phyloP scores from a whole-genome alignment of 768 basidiomycete genomes.

The Rhizopogon salebrosus region DNA sequence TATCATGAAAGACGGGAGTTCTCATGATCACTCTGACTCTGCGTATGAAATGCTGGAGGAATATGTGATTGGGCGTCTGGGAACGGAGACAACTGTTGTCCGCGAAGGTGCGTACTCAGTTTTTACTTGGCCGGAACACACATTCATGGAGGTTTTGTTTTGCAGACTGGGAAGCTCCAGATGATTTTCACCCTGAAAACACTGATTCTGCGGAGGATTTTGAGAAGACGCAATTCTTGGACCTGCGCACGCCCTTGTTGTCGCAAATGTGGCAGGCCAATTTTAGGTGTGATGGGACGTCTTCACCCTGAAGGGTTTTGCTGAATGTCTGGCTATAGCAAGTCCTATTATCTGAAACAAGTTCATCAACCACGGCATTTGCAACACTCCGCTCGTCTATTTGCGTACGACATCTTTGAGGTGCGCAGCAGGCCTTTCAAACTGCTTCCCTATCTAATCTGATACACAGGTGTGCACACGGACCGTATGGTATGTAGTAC shows the following conservation, averaged over 20 bases:
- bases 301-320: neutral
- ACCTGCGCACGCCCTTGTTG: constrained; percentile 79
- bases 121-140: neutral
- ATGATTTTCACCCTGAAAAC: constrained; percentile 88
- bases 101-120: constrained; percentile 59
- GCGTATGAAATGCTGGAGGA: constrained; percentile 93
- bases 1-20: constrained; percentile 73
- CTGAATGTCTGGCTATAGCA: constrained; percentile 40
- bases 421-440: constrained; percentile 29
- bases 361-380: constrained; percentile 95
- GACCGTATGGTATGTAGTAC: constrained; percentile 93
- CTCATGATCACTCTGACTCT: constrained; percentile 86
- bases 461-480: constrained; percentile 63
- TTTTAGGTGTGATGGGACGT: constrained; percentile 54
- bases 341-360: constrained; percentile 93
- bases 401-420: constrained; percentile 80
- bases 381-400: constrained; percentile 77
- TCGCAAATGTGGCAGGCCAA: constrained; percentile 84
- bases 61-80: constrained; percentile 79
- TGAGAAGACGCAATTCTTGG: constrained; percentile 86
- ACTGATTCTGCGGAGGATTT: constrained; percentile 80
- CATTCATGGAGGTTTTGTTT: neutral
- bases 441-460: neutral
- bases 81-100: constrained; percentile 67
- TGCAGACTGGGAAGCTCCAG: constrained; percentile 83